These are phyloP conservation scores for Ceratobasidium sp. DNA, from an alignment of 1,284 basidiomycete species.

Conservation along the genomic window DNA sequence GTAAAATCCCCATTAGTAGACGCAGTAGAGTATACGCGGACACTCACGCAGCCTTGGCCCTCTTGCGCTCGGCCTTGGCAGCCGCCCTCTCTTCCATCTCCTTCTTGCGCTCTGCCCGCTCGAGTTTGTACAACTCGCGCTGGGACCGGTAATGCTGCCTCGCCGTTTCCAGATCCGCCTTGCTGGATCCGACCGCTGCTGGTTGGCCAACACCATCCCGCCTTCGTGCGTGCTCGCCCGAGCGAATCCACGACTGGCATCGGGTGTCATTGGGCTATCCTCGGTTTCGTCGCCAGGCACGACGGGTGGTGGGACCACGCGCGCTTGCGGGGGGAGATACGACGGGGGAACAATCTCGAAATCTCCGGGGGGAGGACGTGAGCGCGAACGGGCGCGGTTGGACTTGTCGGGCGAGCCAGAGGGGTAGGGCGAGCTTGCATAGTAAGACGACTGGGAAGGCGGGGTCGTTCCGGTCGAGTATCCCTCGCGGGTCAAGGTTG, in stretches of 20 bases:
- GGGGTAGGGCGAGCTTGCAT: neutral
- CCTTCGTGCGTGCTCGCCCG: constrained; percentile 7
- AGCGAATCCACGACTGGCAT: constrained; percentile 8
- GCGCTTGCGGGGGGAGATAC: constrained; percentile 20
- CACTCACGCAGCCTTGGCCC: constrained; percentile 31
- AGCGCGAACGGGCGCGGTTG: constrained; percentile 11
- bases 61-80: constrained; percentile 21
- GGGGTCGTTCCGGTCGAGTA: constrained; percentile 30
- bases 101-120: constrained; percentile 32
- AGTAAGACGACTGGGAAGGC: constrained; percentile 10
- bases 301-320: constrained; percentile 23
- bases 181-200: neutral
- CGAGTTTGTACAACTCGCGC: constrained; percentile 24
- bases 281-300: constrained; percentile 33
- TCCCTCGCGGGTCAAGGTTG: constrained; percentile 24
- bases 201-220: constrained; percentile 14
- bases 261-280: constrained; percentile 28
- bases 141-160: constrained; percentile 32
- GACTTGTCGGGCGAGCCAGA: constrained; percentile 13
- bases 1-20: neutral
- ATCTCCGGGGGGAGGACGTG: constrained; percentile 22
- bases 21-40: neutral
- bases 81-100: constrained; percentile 32
- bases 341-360: constrained; percentile 31
- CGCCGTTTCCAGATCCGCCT: constrained; percentile 30